phyloP scores from a whole-genome alignment of 176 grass and related monocot species.

The Saccharum spontaneum region DNA sequence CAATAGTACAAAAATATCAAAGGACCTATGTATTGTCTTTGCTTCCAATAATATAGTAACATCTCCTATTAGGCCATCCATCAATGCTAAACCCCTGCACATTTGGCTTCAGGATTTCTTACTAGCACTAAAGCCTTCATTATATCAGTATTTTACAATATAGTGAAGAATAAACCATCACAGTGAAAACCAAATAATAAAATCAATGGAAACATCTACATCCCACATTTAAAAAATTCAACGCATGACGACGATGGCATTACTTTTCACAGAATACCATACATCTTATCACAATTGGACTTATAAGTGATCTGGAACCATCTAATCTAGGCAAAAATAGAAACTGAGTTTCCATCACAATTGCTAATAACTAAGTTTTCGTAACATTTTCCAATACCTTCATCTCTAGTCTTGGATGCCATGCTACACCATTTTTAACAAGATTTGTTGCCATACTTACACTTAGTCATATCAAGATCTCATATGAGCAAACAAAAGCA shows the following conservation, averaged over 20 bases:
- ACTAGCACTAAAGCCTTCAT: not conserved
- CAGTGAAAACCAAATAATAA: not conserved
- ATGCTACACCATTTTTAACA: conserved; percentile 6
- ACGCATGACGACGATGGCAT: not conserved
- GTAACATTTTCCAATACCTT: not conserved
- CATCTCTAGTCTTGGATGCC: not conserved
- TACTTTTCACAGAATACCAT: not conserved
- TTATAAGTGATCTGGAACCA: not conserved
- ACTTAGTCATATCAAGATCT: conserved; percentile 16
- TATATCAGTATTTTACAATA: not conserved
- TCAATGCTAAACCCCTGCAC: not conserved
- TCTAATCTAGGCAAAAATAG: not conserved
- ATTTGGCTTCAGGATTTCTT: not conserved
- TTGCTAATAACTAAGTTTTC: not conserved
- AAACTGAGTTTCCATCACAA: not conserved
- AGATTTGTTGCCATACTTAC: not conserved
- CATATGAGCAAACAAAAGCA: not conserved
- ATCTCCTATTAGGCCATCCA: not conserved
- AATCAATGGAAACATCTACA: not conserved
- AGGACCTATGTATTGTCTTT: not conserved
- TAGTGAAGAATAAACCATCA: not conserved
- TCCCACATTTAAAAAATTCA: not conserved
- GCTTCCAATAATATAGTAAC: not conserved
- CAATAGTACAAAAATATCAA: not conserved
- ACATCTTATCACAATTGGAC: not conserved